These are phyloP conservation scores for Pelargonium fulgidum DNA, from an alignment of 441 rosid genomes.

Conservation along the genomic window DNA sequence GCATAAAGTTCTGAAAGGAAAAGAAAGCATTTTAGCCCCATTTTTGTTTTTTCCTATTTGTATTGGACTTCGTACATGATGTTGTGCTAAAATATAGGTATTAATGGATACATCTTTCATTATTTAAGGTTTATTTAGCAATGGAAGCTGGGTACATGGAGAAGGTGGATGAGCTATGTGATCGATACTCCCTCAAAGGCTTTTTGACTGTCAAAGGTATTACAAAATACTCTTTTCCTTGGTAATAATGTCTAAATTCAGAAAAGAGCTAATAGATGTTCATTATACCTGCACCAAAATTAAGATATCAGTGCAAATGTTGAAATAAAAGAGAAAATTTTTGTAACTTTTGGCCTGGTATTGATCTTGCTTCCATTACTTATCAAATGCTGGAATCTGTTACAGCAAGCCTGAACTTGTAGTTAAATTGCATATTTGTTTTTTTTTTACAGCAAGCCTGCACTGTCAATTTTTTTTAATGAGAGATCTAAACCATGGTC, in stretches of 20 bases:
- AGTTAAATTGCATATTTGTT: neutral
- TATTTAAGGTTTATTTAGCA: constrained; percentile 73
- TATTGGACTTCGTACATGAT: no score
- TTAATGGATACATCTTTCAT: constrained; percentile 4
- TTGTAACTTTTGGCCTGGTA: neutral
- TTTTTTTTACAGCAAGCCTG: neutral
- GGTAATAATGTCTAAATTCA: constrained; percentile 10
- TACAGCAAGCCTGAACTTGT: neutral
- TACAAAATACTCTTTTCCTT: neutral
- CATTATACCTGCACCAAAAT: constrained; percentile 12
- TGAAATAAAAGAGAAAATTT: neutral
- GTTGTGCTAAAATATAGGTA: no score
- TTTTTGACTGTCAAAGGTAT: constrained; percentile 60
- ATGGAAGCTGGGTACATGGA: constrained; percentile 95
- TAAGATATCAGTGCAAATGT: neutral
- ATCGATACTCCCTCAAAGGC: constrained; percentile 68
- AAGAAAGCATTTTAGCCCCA: no score
- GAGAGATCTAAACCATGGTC: neutral
- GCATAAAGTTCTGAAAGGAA: no score
- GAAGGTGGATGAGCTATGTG: constrained; percentile 84
- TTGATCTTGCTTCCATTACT: neutral
- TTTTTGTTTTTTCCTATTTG: no score
- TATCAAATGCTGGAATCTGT: neutral
- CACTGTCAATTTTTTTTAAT: neutral
- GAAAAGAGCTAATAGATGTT: constrained; percentile 5